Conservation (phyloP, 768 basidiomycete species). For the Omphalotus guepiniiformis region DNA sequence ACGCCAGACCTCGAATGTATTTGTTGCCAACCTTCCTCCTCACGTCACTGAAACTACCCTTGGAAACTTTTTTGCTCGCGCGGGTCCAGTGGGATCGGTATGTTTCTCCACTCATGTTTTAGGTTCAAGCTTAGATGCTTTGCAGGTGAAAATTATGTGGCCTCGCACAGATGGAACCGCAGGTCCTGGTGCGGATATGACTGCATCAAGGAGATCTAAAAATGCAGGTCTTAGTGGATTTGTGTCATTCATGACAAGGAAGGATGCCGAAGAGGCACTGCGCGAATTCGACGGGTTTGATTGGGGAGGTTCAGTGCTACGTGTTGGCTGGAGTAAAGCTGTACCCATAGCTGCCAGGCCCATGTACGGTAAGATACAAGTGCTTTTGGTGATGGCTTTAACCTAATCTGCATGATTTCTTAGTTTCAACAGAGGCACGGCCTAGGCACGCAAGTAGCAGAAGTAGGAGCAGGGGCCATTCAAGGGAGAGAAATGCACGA, state of each 20-base stretch:
- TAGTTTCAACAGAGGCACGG: conserved; percentile 1
- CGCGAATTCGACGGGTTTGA: conserved; percentile 90
- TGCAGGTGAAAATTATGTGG: conserved; percentile 98
- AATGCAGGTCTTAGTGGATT: conserved; percentile 87
- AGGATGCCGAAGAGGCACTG: conserved; percentile 85
- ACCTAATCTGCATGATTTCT: background rate
- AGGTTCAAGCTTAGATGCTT: background rate
- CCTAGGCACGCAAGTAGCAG: conserved; percentile 10
- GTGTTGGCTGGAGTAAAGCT: conserved; percentile 97
- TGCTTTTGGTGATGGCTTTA: background rate
- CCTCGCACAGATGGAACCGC: conserved; percentile 73
- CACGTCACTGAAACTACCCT: conserved; percentile 83
- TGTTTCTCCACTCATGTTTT: conserved; percentile 19
- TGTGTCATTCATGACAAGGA: conserved; percentile 93
- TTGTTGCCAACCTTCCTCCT: conserved; percentile 89
- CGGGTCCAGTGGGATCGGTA: conserved; percentile 91
- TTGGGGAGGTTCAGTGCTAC: conserved; percentile 86
- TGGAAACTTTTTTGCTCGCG: conserved; percentile 87
- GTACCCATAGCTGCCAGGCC: conserved; percentile 79
- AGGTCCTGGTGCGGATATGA: conserved; percentile 76
- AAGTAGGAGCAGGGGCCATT: conserved; percentile 8
- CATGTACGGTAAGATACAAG: conserved; percentile 62
- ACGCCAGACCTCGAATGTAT: conserved; percentile 85
- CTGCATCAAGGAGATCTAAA: conserved; percentile 62
- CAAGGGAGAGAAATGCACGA: conserved; percentile 21